Base-by-base conservation (phyloP, 2,329 filamentous ascomycete species). In the Kalmusia sp. region DNA sequence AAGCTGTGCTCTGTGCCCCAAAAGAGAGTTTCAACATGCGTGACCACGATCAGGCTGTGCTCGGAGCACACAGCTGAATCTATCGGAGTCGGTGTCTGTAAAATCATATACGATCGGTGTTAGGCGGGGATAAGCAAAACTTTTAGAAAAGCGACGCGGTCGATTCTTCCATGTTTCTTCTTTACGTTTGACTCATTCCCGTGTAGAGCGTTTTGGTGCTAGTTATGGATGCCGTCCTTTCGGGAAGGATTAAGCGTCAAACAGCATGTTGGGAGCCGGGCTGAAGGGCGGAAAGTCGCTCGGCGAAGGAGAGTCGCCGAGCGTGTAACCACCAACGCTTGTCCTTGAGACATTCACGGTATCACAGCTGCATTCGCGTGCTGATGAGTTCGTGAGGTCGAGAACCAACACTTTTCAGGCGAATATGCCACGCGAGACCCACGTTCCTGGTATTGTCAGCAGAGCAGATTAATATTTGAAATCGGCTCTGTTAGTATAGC, bases 171-270 rank as follows among this genome's bases (percentile, higher is more conserved):
- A 21, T 14, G 21, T 38, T 15, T 34, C 28, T 9, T 9, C 6
- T 14, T 14, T 14, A 17, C 43, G 21, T n/a, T 34, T 24, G 43
- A 46, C 14, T 24, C 28, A 22, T 31, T 25, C 8, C 21, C n/a
- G 6, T 35, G 37, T 49, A 49, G 38, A 40, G 47, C 21, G 47
- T 40, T 43, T 41, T 38, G 11, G 47, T 17, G 39, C 31, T 14
- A 40, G n/a, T 22, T 27, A 30, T 17, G 19, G 8, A n/a, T 27
- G n/a, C 28, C n/a, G 22, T 37, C 12, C 33, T 7, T 22, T 30
- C 22, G 11, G 11, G n/a, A 37, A 38, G 41, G 22, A 30, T 21
- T 15, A 7, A 4, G 11, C 24, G 15, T 38, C 33, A 30, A 37
- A 38, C 24, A 6, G 33, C 33, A 2, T 19, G 33, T 47, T 25